These are phyloP conservation scores for Polychaeton citri DNA, from an alignment of 2,329 filamentous ascomycete species.

Conservation along the genomic window DNA sequence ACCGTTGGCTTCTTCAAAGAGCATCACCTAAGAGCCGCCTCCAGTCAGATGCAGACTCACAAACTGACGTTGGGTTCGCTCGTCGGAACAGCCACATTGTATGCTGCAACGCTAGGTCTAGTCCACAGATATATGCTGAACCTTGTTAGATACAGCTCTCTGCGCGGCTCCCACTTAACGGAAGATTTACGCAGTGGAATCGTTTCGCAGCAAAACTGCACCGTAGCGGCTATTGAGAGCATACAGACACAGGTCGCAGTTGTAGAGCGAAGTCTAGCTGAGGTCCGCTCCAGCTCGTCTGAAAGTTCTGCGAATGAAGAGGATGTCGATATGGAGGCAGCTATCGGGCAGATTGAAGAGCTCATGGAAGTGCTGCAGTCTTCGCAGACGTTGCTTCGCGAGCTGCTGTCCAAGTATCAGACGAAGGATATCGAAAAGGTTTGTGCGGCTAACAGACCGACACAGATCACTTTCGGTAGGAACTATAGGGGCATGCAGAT, in stretches of 20 bases:
- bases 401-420: neutral
- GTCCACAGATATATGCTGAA: neutral
- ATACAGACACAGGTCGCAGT: neutral
- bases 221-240: neutral
- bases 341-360: neutral
- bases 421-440: neutral
- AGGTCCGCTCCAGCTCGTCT: neutral
- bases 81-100: conserved; percentile 1
- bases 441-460: neutral
- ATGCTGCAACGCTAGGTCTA: neutral
- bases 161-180: neutral
- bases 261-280: neutral
- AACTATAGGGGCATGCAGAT: neutral
- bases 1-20: neutral
- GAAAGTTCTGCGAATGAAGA: neutral
- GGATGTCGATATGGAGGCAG: neutral
- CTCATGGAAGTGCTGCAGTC: neutral
- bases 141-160: conserved; percentile 1
- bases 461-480: neutral
- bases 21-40: neutral
- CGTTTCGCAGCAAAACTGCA: neutral
- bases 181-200: neutral
- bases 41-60: neutral
- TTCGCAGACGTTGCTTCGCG: neutral
- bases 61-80: neutral